Conservation (phyloP, 73 alveolate genomes). For the Paramecium sexaurelia region DNA sequence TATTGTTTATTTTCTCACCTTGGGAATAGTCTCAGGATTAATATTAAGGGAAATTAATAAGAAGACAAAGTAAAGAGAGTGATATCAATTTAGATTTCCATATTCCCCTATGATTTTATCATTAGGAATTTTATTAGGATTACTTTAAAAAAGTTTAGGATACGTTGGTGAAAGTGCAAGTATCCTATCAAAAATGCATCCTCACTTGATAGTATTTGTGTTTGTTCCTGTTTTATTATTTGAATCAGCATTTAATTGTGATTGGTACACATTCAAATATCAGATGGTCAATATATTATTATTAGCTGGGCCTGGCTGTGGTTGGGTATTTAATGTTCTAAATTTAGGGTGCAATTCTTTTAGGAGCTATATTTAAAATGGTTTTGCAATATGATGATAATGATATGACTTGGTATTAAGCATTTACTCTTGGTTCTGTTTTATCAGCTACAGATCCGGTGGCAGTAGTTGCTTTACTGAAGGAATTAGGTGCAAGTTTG, state of each 20-base stretch:
- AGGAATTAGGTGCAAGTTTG: conserved; percentile 75
- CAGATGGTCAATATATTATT: conserved; percentile 52
- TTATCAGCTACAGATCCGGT: conserved; percentile 82
- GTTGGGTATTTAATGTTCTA: conserved; percentile 19
- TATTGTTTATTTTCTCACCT: conserved; percentile 23
- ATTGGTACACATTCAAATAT: conserved; percentile 68
- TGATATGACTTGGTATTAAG: conserved; percentile 71
- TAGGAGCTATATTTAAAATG: conserved; percentile 67
- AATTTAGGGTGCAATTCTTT: conserved; percentile 62
- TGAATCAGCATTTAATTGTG: conserved; percentile 72
- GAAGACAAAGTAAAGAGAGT: conserved; percentile 35
- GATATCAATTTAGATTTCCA: conserved; percentile 45
- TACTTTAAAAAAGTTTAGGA: conserved; percentile 36
- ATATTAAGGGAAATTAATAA: conserved; percentile 32
- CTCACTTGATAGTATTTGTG: conserved; percentile 64
- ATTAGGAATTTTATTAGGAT: conserved; percentile 67
- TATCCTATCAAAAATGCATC: conserved; percentile 59
- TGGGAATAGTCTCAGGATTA: conserved; percentile 57
- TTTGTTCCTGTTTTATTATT: conserved; percentile 70
- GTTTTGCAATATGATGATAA: conserved; percentile 70
- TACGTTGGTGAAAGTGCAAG: conserved; percentile 64
- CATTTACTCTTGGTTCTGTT: conserved; percentile 76
- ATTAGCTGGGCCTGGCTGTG: conserved; percentile 70
- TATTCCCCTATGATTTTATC: conserved; percentile 71
- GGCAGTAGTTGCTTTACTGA: conserved; percentile 77